phyloP scores from a whole-genome alignment of 2,329 filamentous ascomycete genomes.

The Pyrenophora tritici-repentis region DNA sequence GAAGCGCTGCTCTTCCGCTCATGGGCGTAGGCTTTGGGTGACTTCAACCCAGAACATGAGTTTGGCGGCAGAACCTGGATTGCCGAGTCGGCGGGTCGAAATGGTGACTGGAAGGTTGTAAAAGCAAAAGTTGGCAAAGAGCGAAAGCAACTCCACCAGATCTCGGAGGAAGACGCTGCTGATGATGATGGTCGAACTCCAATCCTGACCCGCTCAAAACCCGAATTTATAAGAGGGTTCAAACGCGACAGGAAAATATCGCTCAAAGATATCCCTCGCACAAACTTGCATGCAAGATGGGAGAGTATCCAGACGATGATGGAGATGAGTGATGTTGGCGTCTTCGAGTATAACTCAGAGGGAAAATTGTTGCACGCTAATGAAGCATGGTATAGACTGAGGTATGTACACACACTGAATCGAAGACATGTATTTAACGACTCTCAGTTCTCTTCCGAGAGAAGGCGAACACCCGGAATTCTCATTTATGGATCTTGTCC shows the following conservation, averaged over 20 bases:
- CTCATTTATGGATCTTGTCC: conserved; percentile 40
- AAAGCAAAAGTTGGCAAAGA: conserved; percentile 6
- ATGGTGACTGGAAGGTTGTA: conserved; percentile 25
- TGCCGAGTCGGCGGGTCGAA: conserved; percentile 19
- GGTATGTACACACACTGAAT: conserved; percentile 7
- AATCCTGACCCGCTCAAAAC: conserved; percentile 13
- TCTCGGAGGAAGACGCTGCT: conserved; percentile 2
- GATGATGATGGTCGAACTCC: not conserved
- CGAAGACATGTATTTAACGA: not conserved
- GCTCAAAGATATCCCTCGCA: conserved; percentile 10
- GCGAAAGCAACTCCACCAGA: not conserved
- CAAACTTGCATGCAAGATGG: conserved; percentile 29
- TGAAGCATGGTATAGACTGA: conserved; percentile 37
- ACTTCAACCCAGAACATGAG: conserved; percentile 17
- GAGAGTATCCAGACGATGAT: conserved; percentile 40
- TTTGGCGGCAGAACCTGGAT: conserved; percentile 27
- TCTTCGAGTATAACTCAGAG: conserved; percentile 36
- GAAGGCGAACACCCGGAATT: conserved; percentile 27
- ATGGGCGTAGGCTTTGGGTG: conserved; percentile 31
- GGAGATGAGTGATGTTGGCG: conserved; percentile 45
- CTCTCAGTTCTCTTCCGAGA: conserved; percentile 27
- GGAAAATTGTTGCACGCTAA: conserved; percentile 38
- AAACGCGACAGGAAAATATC: conserved; percentile 4
- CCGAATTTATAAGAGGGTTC: conserved; percentile 9
- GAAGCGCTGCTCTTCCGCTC: conserved; percentile 32